Evolutionary conservation across 2,329 filamentous ascomycete species (phyloP), one percentile per base, ranked within the genome.

Genomic region (Xylariaceae sp.): DNA sequence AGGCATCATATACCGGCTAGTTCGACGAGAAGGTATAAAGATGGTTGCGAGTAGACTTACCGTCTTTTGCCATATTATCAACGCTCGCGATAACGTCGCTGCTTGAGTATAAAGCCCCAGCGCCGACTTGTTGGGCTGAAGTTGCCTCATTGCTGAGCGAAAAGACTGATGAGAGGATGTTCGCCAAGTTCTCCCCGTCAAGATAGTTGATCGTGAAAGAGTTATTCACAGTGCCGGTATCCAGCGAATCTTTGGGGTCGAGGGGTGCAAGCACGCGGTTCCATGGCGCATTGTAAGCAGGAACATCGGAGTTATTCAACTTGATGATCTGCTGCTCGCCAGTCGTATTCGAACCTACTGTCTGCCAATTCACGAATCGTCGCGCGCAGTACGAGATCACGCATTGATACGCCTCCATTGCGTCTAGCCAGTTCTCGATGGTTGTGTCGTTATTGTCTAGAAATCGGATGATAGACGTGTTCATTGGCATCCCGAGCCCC

Each of bases 321-420:
- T 50, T 53, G 40, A 53, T 47, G 19, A 47, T 32, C 12, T 44
- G 18, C 31, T 53, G 47, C 19, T 42, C 36, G 31, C 47, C 44
- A 9, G 12, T 39, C 17, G 47, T 14, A 14, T 46, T 17, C 10
- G 44, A 44, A 30, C 51, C 47, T 22, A 50, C 43, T 10, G 31
- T 42, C 6, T 47, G 41, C 51, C 44, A 51, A 11, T 22, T 31
- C 30, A 19, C 10, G 31, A 30, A 50, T 27, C 19, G 47, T 14
- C 44, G 42, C 15, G 45, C 50, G 17, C 50, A 53, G 35, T 32
- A 50, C 15, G 43, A 49, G 19, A 53, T 19, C 5, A 19, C 45
- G 40, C 47, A 53, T 32, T 53, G 43, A 12, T 53, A 53, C 4
- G 47, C 47, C 41, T 50, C 19, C 44, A 47, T 42, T 27, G 30